phyloP scores from a whole-genome alignment of 2,329 filamentous ascomycete species.

The Paraconiothyrium brasiliense region DNA sequence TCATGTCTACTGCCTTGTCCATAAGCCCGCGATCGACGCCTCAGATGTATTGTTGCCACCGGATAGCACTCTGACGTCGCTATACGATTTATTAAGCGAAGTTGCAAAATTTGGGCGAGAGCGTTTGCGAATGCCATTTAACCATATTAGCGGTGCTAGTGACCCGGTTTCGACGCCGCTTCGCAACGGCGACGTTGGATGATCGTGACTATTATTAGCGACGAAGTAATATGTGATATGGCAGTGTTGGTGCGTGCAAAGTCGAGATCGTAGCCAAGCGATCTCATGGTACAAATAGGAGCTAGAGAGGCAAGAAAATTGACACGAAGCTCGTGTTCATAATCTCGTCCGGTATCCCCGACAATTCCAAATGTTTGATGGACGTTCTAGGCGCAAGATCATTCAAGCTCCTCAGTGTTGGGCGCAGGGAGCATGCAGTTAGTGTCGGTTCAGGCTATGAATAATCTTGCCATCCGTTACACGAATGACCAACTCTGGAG shows the following conservation, averaged over 20 bases:
- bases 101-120: constrained; percentile 20
- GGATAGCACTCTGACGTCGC: constrained; percentile 19
- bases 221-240: constrained; percentile 12
- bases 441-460: neutral
- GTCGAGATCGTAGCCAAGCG: constrained; percentile 13
- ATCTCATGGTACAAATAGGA: neutral
- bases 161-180: constrained; percentile 13
- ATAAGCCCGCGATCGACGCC: neutral
- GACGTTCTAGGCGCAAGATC: neutral
- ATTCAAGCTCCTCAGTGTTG: neutral
- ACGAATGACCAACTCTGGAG: neutral
- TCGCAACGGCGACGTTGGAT: neutral
- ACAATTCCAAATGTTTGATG: neutral
- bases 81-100: constrained; percentile 12
- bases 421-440: neutral
- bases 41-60: constrained; percentile 17
- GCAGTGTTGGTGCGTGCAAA: constrained; percentile 6
- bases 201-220: constrained; percentile 8
- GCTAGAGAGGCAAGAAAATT: neutral
- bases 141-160: constrained; percentile 19
- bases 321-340: constrained; percentile 14
- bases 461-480: neutral
- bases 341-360: neutral
- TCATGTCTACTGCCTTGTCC: neutral
- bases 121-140: constrained; percentile 18